Evolutionary conservation across 352 stramenopile species (phyloP), one percentile per base, ranked within the genome.

Genomic region (Phytophthora pini): DNA sequence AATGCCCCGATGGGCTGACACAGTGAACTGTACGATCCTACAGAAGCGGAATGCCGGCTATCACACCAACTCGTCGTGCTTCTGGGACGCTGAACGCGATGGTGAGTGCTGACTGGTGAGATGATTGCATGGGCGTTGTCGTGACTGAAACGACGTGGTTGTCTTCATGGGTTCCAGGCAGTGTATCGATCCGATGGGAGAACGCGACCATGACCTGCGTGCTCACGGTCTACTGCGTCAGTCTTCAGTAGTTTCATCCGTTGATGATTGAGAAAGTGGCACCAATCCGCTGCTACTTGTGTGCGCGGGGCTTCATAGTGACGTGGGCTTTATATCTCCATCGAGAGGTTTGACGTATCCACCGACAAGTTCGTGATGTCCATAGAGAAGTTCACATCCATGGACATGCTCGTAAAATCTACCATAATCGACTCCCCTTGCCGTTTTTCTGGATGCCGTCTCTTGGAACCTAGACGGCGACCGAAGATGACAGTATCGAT

Each of bases 1-100:
- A 65, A 70, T 56, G 47, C 13, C 59, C 32, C 11, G 12, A 17
- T 50, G 47, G 47, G 36, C 50, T 68, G 41, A 17, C 34, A 65
- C 73, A 95, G 88, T 94, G 27, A 92, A 96, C 71, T 92, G 84
- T 70, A 87, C 86, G 44, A 84, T 96, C 54, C 69, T 96, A n/a
- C 88, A 96, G 67, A 96, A 96, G 82, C 77, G 87, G 20, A 96
- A 96, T 57, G 83, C 87, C 11, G 87, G 88, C 43, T 93, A 83
- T 59, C 88, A 96, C 74, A 93, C 85, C 65, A 95, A 91, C 62
- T 94, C 87, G 41, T 81, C 88, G 26, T 95, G 87, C 65, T 94
- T 94, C 70, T 96, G 88, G 88, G 87, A 96, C 58, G 80, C 88
- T 29, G 72, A 93, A 36, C 88, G 84, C 29, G 88, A 96, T 57